These are phyloP conservation scores for Eucalyptus viminalis DNA, from an alignment of 345 rosid species.

Conservation along the genomic window DNA sequence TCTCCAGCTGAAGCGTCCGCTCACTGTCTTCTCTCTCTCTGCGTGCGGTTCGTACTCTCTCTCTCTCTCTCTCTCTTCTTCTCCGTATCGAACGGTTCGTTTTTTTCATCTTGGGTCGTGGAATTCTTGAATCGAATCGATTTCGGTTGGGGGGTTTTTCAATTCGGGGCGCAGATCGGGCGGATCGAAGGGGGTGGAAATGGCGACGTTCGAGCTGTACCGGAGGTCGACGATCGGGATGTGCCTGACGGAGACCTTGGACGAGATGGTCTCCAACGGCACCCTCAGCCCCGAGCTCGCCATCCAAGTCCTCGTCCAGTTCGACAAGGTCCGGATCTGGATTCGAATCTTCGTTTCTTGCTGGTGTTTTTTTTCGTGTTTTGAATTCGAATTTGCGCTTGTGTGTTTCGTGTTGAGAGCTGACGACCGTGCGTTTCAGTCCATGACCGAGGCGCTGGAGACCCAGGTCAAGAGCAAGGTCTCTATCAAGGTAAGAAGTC, in stretches of 20 bases:
- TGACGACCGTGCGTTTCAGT: slow-evolving; percentile 21
- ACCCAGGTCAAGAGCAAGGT: slow-evolving; percentile 92
- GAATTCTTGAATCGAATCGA: neutral
- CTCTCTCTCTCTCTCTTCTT: neutral
- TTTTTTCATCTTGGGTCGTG: neutral
- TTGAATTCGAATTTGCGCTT: neutral
- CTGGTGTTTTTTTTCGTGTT: neutral
- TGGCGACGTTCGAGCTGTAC: slow-evolving; percentile 97
- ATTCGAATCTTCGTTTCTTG: neutral
- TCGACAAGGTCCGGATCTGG: slow-evolving; percentile 58
- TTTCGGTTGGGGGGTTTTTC: neutral
- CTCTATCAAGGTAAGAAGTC: slow-evolving; percentile 45
- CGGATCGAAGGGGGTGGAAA: neutral
- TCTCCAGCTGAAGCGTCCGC: neutral
- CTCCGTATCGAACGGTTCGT: neutral
- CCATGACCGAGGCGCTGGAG: slow-evolving; percentile 97
- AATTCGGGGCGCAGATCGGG: neutral
- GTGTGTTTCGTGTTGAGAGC: neutral
- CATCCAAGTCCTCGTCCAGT: slow-evolving; percentile 92
- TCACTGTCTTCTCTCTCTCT: neutral
- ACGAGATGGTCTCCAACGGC: slow-evolving; percentile 90
- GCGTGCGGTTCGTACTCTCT: neutral
- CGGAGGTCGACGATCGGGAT: slow-evolving; percentile 93
- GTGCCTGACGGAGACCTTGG: slow-evolving; percentile 93
- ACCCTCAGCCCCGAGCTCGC: slow-evolving; percentile 95